phyloP scores from a whole-genome alignment of 208 protist genomes.

The Angomonas ambiguus region DNA sequence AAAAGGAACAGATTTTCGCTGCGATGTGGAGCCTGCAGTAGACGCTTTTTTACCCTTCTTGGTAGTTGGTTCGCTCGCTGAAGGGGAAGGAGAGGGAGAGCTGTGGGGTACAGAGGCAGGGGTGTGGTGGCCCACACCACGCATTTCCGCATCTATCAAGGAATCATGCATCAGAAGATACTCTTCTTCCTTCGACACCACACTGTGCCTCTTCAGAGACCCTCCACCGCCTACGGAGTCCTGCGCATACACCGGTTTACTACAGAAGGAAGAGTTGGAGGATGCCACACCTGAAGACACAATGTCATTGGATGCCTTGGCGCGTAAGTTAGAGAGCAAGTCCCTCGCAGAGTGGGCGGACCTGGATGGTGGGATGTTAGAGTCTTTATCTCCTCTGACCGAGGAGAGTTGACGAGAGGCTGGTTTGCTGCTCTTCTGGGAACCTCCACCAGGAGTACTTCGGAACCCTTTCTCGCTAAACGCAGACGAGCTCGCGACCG shows the following conservation, averaged over 20 bases:
- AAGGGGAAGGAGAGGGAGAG: neutral
- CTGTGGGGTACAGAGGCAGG: neutral
- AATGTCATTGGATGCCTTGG: neutral
- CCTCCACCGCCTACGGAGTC: neutral
- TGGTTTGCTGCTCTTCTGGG: neutral
- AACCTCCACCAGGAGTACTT: neutral
- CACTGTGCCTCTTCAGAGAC: neutral
- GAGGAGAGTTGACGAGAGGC: neutral
- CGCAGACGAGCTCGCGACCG: neutral
- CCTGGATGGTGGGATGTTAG: neutral
- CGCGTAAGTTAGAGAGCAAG: neutral
- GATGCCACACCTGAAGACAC: neutral
- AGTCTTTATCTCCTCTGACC: neutral
- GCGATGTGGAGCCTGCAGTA: neutral
- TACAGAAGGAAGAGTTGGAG: constrained; percentile 1
- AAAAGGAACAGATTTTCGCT: neutral
- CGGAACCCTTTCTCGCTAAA: neutral
- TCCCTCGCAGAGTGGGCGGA: neutral
- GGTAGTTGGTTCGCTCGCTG: neutral
- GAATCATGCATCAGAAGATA: neutral
- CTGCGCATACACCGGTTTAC: neutral
- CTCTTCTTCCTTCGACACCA: neutral
- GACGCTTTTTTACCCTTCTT: neutral
- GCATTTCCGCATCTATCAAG: neutral
- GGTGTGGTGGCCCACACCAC: too few species aligned